Evolutionary conservation across 495 filamentous ascomycete species (phyloP), one percentile per base, ranked within the genome.

Genomic region (Aspergillus incahuasiensis): DNA sequence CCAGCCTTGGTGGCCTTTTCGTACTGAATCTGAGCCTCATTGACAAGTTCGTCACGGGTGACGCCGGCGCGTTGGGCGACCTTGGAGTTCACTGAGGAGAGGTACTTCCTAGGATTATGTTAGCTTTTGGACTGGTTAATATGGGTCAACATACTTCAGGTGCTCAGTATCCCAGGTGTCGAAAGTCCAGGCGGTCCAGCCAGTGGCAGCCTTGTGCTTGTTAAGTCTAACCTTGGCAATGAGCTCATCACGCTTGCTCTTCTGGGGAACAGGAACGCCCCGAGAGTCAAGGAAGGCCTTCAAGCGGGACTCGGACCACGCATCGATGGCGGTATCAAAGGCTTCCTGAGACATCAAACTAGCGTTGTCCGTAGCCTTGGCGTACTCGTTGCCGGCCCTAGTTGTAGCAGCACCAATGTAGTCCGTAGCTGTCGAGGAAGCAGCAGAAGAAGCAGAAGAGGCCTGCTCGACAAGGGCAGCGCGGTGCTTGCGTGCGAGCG

Each of bases 401-500:
- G 87, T 84, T 41, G 90, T 95, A 47, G 91, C 91, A 52, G 91
- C 91, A 43, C 89, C 89, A 56, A 81, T 85, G 18, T 82, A 82
- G 22, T 83, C 85, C 42, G 81, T 77, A 63, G 60, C 77, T 48
- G 81, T 86, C 56, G 67, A 64, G 19, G 65, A 52, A 20, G 61
- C 73, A 20, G 34, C 19, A 13, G 65, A 52, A 19, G 65, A 52
- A 12, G 64, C 74, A 22, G 48, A 50, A 40, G 65, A 52, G 24
- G 64, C 74, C 20, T 92, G 84, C 38, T 84, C 86, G 19, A 86
- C 74, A 52, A 96, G 75, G 47, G 84, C 79, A 42, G 85, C 82
- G 46, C 89, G 89, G 76, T 97, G 81, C 78, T 95, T 95, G 63
- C 94, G 89, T 49, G 91, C 90, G 46, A 97, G 83, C 46, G 94